Percentiles rank a stretch among this genome's conserved stretches.
phyloP scores from a whole-genome alignment of 2,329 filamentous ascomycete species.

The Phoma sp. region DNA sequence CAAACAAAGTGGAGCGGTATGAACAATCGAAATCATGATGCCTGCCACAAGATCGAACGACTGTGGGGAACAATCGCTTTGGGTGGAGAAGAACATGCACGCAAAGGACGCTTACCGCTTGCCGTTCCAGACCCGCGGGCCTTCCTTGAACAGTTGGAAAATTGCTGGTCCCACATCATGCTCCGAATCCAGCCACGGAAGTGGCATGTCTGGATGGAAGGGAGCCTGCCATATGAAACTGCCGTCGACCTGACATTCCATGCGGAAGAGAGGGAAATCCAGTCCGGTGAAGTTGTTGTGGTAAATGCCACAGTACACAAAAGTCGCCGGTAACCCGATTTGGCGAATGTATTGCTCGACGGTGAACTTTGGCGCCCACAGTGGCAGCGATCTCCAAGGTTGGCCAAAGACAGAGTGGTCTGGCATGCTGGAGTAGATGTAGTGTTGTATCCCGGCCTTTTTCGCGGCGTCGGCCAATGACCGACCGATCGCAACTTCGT shows the following conservation, averaged over 20 bases:
- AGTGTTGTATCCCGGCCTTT: constrained; percentile 83
- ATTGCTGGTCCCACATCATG: constrained; percentile 94
- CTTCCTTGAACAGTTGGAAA: constrained; percentile 94
- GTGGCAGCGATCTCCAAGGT: constrained; percentile 80
- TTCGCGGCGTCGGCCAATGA: constrained; percentile 90
- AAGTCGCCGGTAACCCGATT: constrained; percentile 84
- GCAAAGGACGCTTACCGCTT: constrained; percentile 62
- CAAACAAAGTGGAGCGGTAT: constrained; percentile 18
- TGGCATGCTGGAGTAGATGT: constrained; percentile 96
- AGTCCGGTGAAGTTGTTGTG: constrained; percentile 99
- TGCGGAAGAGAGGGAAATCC: constrained; percentile 91
- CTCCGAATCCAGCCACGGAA: constrained; percentile 96
- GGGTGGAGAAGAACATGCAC: constrained; percentile 30
- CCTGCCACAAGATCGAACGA: constrained; percentile 28
- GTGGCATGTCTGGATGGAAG: constrained; percentile 85
- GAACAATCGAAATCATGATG: constrained; percentile 19
- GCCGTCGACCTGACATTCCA: constrained; percentile 84
- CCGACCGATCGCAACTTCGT: constrained; percentile 89
- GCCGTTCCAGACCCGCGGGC: constrained; percentile 81
- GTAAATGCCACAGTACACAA: constrained; percentile 96
- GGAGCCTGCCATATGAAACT: constrained; percentile 93
- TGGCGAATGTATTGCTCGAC: constrained; percentile 90
- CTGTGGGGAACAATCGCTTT: constrained; percentile 30
- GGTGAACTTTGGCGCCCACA: constrained; percentile 92
- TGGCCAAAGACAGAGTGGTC: constrained; percentile 84